phyloP scores from a whole-genome alignment of 768 basidiomycete genomes.

The Russula ochroleuca region DNA sequence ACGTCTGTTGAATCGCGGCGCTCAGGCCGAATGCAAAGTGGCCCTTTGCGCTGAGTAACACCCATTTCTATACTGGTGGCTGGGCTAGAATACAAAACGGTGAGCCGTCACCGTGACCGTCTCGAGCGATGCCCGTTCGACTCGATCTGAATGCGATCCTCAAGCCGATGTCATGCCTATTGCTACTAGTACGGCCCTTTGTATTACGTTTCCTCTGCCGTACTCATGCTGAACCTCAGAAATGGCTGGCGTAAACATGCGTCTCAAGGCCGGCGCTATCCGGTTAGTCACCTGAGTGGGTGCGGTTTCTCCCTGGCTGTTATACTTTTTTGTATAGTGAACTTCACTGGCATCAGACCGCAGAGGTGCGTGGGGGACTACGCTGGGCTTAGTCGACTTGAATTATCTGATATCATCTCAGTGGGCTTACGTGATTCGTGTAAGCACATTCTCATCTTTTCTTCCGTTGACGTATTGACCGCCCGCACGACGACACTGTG shows the following conservation, averaged over 20 bases:
- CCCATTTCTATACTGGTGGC: conserved; percentile 53
- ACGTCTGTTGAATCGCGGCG: not conserved
- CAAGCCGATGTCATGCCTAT: conserved; percentile 48
- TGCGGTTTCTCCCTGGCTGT: not conserved
- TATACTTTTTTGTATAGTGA: conserved; percentile 24
- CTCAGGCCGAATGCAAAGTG: conserved; percentile 49
- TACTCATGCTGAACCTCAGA: conserved; percentile 7
- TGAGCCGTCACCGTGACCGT: conserved; percentile 26
- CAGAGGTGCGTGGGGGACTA: conserved; percentile 28
- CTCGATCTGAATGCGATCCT: conserved; percentile 4
- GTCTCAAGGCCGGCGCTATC: conserved; percentile 34
- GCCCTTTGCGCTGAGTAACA: conserved; percentile 53
- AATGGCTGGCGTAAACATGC: conserved; percentile 36
- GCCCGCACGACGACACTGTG: not conserved
- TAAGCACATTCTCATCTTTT: conserved; percentile 7
- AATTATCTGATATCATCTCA: conserved; percentile 9
- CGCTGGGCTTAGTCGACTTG: not conserved
- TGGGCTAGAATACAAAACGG: conserved; percentile 58
- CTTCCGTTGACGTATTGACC: not conserved
- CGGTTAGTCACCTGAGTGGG: conserved; percentile 21
- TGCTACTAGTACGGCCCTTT: conserved; percentile 39
- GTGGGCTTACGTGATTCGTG: conserved; percentile 37
- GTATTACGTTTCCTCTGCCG: not conserved
- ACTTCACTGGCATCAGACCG: conserved; percentile 38
- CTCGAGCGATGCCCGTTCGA: not conserved